Conservation (phyloP, 352 stramenopile genomes). For the Stramenopiles sp. region DNA sequence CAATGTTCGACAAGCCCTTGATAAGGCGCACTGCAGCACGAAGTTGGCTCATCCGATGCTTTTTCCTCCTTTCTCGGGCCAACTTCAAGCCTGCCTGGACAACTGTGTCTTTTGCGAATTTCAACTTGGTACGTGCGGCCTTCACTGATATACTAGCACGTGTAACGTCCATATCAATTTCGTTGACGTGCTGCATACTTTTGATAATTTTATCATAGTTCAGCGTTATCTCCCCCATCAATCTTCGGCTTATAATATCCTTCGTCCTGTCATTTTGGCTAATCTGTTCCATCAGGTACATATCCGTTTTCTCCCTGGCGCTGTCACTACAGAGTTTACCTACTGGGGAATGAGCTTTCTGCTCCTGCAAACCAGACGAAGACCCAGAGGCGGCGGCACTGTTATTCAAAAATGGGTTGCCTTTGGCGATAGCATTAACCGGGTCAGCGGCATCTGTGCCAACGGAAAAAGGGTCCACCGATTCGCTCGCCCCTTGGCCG, state of each 20-base stretch:
- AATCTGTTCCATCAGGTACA: neutral
- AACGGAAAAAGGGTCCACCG: neutral
- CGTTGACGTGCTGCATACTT: neutral
- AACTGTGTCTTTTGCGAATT: neutral
- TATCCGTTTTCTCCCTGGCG: constrained; percentile 10
- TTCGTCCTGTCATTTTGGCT: constrained; percentile 9
- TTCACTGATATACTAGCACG: constrained; percentile 4
- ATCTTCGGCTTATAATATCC: neutral
- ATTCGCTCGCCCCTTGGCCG: too few species aligned
- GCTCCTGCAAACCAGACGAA: neutral
- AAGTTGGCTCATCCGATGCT: neutral
- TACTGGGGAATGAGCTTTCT: neutral
- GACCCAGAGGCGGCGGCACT: neutral
- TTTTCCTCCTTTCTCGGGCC: neutral
- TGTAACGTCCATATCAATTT: constrained; percentile 11
- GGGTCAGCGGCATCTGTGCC: neutral
- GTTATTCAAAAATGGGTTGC: neutral
- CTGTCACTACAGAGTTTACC: neutral
- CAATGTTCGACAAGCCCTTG: neutral
- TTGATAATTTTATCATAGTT: constrained; percentile 13
- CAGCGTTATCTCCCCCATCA: neutral
- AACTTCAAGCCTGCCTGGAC: neutral
- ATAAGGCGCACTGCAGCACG: neutral
- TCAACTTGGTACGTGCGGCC: neutral
- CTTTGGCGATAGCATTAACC: neutral